Conservation (phyloP, 2,329 filamentous ascomycete species). For the Cercospora zeae-maydis region DNA sequence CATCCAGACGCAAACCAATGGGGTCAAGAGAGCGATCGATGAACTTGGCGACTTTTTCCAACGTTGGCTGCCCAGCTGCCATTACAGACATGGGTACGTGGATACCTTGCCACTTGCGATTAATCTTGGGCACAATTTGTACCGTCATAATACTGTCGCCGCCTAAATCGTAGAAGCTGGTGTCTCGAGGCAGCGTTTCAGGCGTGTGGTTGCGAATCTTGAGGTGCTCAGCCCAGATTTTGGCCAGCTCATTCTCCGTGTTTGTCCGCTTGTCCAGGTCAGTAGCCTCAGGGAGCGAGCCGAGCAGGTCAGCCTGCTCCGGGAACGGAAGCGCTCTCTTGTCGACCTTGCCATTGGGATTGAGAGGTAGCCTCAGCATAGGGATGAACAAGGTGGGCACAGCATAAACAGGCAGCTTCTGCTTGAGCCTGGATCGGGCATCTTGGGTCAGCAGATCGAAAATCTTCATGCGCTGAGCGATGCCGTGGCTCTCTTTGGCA, state of each 20-base stretch:
- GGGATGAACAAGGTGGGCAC: slow-evolving; percentile 72
- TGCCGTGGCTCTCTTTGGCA: slow-evolving; percentile 32
- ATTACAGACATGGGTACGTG: slow-evolving; percentile 69
- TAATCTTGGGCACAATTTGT: slow-evolving; percentile 70
- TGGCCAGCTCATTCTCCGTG: slow-evolving; percentile 65
- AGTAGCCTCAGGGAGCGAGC: slow-evolving; percentile 47
- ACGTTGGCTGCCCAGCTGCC: slow-evolving; percentile 61
- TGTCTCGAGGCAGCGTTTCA: slow-evolving; percentile 61
- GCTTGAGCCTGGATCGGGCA: slow-evolving; percentile 65
- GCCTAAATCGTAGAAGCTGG: slow-evolving; percentile 73
- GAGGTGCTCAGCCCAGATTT: slow-evolving; percentile 71
- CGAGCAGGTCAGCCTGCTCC: slow-evolving; percentile 64
- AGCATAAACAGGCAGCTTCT: slow-evolving; percentile 69
- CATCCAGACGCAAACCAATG: slow-evolving; percentile 46
- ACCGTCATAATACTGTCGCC: slow-evolving; percentile 80
- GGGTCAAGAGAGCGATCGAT: slow-evolving; percentile 51
- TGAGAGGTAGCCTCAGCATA: slow-evolving; percentile 70
- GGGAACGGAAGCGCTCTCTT: slow-evolving; percentile 76
- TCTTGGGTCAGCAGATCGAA: slow-evolving; percentile 60
- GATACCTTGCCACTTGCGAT: slow-evolving; percentile 57
- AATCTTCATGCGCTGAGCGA: slow-evolving; percentile 49
- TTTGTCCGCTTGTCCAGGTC: slow-evolving; percentile 49
- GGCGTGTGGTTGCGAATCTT: slow-evolving; percentile 56
- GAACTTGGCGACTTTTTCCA: slow-evolving; percentile 54
- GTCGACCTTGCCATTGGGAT: slow-evolving; percentile 82